phyloP scores from a whole-genome alignment of 2,329 filamentous ascomycete species.

The Basipetospora chlamydospora region DNA sequence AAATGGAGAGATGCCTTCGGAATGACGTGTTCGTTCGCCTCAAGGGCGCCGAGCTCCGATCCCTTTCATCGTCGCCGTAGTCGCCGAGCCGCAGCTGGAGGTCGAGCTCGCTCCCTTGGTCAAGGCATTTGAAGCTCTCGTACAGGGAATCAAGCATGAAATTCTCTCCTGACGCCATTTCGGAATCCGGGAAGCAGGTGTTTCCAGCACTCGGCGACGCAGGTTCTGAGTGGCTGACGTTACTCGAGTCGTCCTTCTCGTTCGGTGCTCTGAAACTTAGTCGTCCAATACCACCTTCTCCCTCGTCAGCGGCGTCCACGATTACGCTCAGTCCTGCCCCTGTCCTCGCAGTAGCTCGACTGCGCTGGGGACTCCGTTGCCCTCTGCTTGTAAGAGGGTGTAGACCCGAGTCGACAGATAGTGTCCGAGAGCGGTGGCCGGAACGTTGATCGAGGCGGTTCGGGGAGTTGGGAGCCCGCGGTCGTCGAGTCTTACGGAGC shows the following conservation, averaged over 20 bases:
- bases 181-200: slow-evolving; percentile 7
- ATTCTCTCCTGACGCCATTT: slow-evolving; percentile 11
- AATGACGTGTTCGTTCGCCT: slow-evolving; percentile 34
- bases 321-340: slow-evolving; percentile 12
- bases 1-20: slow-evolving; percentile 57
- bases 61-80: slow-evolving; percentile 33
- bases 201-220: slow-evolving; percentile 16
- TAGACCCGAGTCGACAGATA: background rate
- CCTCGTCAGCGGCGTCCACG: slow-evolving; percentile 19
- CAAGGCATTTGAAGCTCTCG: slow-evolving; percentile 59
- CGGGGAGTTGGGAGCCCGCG: background rate
- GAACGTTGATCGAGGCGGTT: background rate
- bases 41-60: background rate
- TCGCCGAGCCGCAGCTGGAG: slow-evolving; percentile 52
- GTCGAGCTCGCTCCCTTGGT: slow-evolving; percentile 58
- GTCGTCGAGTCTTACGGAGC: slow-evolving; percentile 1
- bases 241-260: slow-evolving; percentile 12
- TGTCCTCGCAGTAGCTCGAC: background rate
- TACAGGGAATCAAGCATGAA: slow-evolving; percentile 38
- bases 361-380: background rate
- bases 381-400: background rate
- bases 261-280: background rate
- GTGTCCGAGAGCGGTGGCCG: slow-evolving; percentile 5
- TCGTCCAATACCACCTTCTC: background rate
- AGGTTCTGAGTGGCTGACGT: slow-evolving; percentile 11